Conservation (phyloP, 768 basidiomycete species). For the Piloderma croceum region DNA sequence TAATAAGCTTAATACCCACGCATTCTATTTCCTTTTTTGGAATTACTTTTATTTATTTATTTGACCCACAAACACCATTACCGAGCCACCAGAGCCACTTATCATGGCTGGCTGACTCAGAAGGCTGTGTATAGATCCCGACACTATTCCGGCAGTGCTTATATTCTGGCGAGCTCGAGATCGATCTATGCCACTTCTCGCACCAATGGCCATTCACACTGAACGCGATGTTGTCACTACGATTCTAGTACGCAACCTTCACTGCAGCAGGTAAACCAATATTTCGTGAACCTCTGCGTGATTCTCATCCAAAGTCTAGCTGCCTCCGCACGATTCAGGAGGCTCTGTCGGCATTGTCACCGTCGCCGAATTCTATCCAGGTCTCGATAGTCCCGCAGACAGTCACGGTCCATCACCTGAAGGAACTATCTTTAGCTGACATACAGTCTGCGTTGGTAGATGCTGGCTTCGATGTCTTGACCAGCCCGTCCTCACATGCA, state of each 20-base stretch:
- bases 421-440: constrained; percentile 19
- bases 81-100: too few species aligned
- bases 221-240: constrained; percentile 21
- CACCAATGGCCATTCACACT: constrained; percentile 7
- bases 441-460: constrained; percentile 36
- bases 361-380: constrained; percentile 34
- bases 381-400: constrained; percentile 42
- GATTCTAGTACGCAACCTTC: constrained; percentile 40
- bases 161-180: too few species aligned
- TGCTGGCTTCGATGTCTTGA: constrained; percentile 41
- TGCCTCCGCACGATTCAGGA: constrained; percentile 44
- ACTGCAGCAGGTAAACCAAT: constrained; percentile 41
- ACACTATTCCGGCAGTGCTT: too few species aligned
- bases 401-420: constrained; percentile 36
- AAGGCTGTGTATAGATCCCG: too few species aligned
- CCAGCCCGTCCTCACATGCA: background rate
- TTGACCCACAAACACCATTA: too few species aligned
- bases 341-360: constrained; percentile 32
- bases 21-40: too few species aligned
- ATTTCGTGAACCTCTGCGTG: background rate
- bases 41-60: too few species aligned
- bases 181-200: too few species aligned
- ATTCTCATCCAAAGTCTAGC: constrained; percentile 22
- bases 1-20: too few species aligned
- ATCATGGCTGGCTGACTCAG: too few species aligned